Conservation (phyloP, 148 eudicot species). For the Fagopyrum homotropicum region DNA sequence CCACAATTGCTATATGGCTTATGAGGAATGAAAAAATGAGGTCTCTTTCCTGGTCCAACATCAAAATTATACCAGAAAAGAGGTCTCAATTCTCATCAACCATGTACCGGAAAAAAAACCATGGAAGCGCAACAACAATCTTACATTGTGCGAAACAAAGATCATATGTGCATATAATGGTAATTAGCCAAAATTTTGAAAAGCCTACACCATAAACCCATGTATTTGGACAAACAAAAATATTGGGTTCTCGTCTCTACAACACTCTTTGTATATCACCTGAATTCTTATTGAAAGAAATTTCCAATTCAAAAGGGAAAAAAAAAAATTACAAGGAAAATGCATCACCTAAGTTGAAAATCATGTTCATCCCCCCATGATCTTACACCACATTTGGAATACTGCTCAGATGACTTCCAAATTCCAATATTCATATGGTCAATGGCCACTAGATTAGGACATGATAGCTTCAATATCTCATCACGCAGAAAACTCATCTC, state of each 20-base stretch:
- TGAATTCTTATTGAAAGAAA: conserved; percentile 5
- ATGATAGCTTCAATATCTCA: conserved; percentile 67
- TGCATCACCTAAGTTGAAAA: conserved; percentile 70
- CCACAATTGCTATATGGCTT: too few relatives aligned
- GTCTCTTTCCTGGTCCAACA: neutral
- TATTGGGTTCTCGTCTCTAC: neutral
- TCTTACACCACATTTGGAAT: conserved; percentile 39
- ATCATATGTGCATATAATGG: neutral
- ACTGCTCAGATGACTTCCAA: conserved; percentile 38
- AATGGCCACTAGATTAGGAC: conserved; percentile 79
- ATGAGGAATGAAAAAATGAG: too few relatives aligned
- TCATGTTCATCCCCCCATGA: conserved; percentile 85
- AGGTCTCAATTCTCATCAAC: neutral
- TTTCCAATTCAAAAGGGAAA: neutral
- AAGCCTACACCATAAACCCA: neutral
- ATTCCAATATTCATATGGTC: conserved; percentile 54
- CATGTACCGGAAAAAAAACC: neutral
- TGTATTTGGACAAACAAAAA: neutral
- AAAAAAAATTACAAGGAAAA: neutral
- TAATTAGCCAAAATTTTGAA: neutral
- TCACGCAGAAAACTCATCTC: conserved; percentile 63
- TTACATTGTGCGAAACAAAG: neutral
- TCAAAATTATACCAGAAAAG: neutral
- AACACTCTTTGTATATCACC: neutral
- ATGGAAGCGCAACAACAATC: neutral